A percentile compares a stretch with the other conserved stretches of the same genome.
phyloP scores from a whole-genome alignment of 306 rosid genomes.

The Rosa rugosa region DNA sequence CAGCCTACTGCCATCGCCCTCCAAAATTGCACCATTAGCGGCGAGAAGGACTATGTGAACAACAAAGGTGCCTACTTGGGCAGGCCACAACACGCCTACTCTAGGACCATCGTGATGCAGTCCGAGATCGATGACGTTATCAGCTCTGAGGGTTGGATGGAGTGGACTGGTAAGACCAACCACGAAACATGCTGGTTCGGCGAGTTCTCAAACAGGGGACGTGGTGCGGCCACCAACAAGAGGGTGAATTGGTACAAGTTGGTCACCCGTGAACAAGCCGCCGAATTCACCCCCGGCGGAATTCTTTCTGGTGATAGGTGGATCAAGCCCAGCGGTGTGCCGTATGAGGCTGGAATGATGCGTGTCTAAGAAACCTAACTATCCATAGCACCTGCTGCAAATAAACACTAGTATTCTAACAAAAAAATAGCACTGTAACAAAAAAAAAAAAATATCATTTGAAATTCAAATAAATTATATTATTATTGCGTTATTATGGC shows the following conservation, averaged over 20 bases:
- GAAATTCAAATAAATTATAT: no score
- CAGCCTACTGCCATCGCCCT: constrained; percentile 41
- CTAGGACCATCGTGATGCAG: constrained; percentile 62
- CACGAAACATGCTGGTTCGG: constrained; percentile 40
- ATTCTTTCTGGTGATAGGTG: constrained; percentile 48
- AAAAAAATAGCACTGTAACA: no score
- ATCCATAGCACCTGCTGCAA: no score
- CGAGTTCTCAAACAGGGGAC: constrained; percentile 56
- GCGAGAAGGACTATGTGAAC: constrained; percentile 25
- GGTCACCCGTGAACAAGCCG: constrained; percentile 20
- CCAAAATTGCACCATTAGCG: constrained; percentile 53
- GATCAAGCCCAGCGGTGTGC: constrained; percentile 53
- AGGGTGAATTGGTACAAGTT: constrained; percentile 62
- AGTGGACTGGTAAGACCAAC: constrained; percentile 39
- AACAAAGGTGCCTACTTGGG: constrained; percentile 47
- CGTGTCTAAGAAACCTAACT: background rate
- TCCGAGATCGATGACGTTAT: constrained; percentile 43
- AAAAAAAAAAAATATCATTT: no score
- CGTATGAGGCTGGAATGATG: constrained; percentile 34
- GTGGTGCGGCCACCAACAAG: constrained; percentile 19
- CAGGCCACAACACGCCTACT: constrained; percentile 61
- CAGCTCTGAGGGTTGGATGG: constrained; percentile 49
- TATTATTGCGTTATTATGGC: no score
- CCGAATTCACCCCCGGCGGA: constrained; percentile 28
- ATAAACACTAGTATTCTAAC: no score